A percentile compares a stretch with the other conserved stretches of the same genome.
Evolutionary conservation across 1,284 basidiomycete species (phyloP).

Genomic region (Ustilago nuda): DNA sequence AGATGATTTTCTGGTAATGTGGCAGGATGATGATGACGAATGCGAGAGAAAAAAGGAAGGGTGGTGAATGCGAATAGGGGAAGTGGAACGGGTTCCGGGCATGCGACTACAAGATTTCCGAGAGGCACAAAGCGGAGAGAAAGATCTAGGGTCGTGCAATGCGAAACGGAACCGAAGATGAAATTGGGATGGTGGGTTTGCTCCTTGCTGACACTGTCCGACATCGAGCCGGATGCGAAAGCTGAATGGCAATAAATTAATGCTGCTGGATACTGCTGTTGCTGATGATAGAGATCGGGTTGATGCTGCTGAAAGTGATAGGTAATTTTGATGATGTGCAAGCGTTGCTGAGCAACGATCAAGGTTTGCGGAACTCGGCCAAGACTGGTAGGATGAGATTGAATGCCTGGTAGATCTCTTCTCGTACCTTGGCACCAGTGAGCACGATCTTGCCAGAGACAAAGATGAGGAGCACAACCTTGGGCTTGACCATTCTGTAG

Average conservation of each 20-base stretch:
- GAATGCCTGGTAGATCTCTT: slow-evolving; percentile 99
- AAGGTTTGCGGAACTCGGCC: slow-evolving; percentile 70
- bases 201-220: slow-evolving; percentile 2
- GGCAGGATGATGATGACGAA: slow-evolving; percentile 26
- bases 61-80: neutral
- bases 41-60: neutral
- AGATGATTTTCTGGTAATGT: slow-evolving; percentile 31
- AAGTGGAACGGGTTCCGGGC: neutral
- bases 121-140: slow-evolving; percentile 1
- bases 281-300: slow-evolving; percentile 10
- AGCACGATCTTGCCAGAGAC: slow-evolving; percentile 99
- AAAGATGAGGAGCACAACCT: slow-evolving; percentile 98
- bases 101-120: slow-evolving; percentile 23
- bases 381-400: slow-evolving; percentile 87
- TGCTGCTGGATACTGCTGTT: slow-evolving; percentile 51
- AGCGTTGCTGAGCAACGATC: slow-evolving; percentile 15
- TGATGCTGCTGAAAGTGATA: slow-evolving; percentile 39
- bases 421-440: slow-evolving; percentile 98
- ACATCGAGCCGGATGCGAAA: slow-evolving; percentile 26
- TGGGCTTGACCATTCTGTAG: slow-evolving; percentile 99
- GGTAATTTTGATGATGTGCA: slow-evolving; percentile 34
- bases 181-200: neutral
- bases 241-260: slow-evolving; percentile 5
- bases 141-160: slow-evolving; percentile 3
- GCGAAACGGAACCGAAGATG: neutral